Conservation (phyloP, 805 yeast species). For the Candida sphagnicola region DNA sequence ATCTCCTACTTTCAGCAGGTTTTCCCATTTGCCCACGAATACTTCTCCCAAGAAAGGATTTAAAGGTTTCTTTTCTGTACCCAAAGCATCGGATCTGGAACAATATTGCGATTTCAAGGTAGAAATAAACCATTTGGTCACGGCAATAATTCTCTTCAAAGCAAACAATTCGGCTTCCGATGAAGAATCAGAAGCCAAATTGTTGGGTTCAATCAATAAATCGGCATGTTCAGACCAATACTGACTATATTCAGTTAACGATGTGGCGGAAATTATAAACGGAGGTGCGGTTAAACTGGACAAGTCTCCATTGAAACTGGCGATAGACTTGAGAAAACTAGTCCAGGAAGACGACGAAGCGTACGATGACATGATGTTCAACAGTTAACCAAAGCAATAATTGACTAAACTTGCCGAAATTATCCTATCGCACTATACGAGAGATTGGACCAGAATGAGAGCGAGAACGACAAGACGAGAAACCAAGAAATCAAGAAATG, state of each 20-base stretch:
- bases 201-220: constrained; percentile 68
- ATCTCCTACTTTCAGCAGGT: constrained; percentile 58
- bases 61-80: constrained; percentile 95
- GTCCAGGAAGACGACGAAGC: constrained; percentile 67
- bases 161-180: constrained; percentile 40
- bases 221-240: constrained; percentile 96
- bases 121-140: constrained; percentile 85
- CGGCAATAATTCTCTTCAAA: constrained; percentile 71
- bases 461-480: too few relatives aligned
- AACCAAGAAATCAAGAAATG: too few relatives aligned
- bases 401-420: too few relatives aligned
- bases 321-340: constrained; percentile 82
- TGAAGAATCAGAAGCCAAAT: constrained; percentile 37
- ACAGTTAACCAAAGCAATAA: too few relatives aligned
- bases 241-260: constrained; percentile 86
- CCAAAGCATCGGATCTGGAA: constrained; percentile 85
- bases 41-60: constrained; percentile 96
- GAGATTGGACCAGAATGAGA: too few relatives aligned
- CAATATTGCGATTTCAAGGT: constrained; percentile 92
- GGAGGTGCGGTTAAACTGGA: constrained; percentile 97
- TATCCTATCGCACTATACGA: too few relatives aligned
- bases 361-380: constrained; percentile 2
- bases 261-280: constrained; percentile 86
- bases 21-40: constrained; percentile 86
- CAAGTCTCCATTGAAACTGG: constrained; percentile 89